A percentile compares a stretch with the other conserved stretches of the same genome.
Conservation (phyloP, 164 flowering plant species). For the Chimonanthus praecox region DNA sequence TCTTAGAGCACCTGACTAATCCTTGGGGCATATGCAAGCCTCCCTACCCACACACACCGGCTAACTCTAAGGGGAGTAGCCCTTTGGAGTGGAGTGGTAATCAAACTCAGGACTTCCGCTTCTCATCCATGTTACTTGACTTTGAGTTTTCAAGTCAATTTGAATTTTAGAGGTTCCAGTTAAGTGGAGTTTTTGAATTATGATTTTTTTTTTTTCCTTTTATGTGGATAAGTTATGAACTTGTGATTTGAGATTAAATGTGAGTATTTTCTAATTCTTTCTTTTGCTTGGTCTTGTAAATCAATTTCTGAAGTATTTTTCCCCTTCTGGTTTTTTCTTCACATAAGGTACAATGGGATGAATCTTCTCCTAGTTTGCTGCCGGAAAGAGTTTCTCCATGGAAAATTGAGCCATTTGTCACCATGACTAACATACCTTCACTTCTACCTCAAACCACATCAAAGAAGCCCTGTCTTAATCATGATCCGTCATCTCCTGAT, state of each 20-base stretch:
- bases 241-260: background rate
- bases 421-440: slow-evolving; percentile 8
- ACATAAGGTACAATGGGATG: slow-evolving; percentile 57
- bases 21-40: too few relatives aligned
- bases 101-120: too few relatives aligned
- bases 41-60: too few relatives aligned
- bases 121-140: too few relatives aligned
- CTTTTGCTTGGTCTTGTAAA: background rate
- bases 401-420: slow-evolving; percentile 34
- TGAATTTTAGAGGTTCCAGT: background rate
- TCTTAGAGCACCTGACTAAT: too few relatives aligned
- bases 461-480: slow-evolving; percentile 24
- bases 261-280: background rate
- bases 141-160: too few relatives aligned
- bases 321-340: background rate
- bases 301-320: background rate
- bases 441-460: slow-evolving; percentile 2
- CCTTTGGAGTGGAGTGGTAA: too few relatives aligned
- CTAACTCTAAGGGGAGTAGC: too few relatives aligned
- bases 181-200: background rate
- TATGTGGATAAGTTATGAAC: too few relatives aligned
- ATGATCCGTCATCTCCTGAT: slow-evolving; percentile 16
- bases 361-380: slow-evolving; percentile 13
- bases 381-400: slow-evolving; percentile 54
- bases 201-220: too few relatives aligned